Evolutionary conservation across 2,329 filamentous ascomycete species (phyloP), one percentile per base, ranked within the genome.

Genomic region (Cryphonectria japonica): DNA sequence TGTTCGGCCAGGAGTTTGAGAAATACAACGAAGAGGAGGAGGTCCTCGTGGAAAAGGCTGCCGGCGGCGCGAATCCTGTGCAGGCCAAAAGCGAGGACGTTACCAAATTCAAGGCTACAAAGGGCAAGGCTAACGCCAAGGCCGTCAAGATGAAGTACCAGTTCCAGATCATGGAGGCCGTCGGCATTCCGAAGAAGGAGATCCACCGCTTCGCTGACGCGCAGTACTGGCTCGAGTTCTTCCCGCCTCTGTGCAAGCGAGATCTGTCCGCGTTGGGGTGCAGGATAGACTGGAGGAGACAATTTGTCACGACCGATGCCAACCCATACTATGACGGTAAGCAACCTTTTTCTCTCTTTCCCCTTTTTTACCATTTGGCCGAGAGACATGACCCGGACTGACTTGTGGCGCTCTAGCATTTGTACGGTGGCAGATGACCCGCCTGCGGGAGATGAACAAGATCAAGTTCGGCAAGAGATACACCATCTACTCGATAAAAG

Each of bases 361-460:
- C 7, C 43, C 19, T 6, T 50, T 50, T 22, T 8, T 6, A 2
- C 16, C 43, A 50, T 22, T 50, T 22, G 6, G 16, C 7, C 43
- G 22, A 19, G 43, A 7, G 29, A 11, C 3, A 7, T 57, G 13
- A 11, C 7, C 19, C 34, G 7, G n/a, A 19, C 63, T 69, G 64
- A 63, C 68, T 11, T 13, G 7, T n/a, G 16, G 16, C 19, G 14
- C 50, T 29, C 9, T 34, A 71, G 71, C 93, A 5, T 99, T 99
- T 78, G 92, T 98, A 57, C 86, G 93, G 77, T 99, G 96, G 96
- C 96, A 98, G 83, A 98, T 98, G 93, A 95, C 93, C 80, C 92
- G 93, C 74, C 87, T 98, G 67, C 93, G 92, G 82, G 93, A 96
- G 79, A 84, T 97, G 73, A 89, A 93, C 77, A 98, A 98, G 86